Evolutionary conservation across 1,139 yeast species (phyloP).

Genomic region (Yamadazyma spencermartinsiae): DNA sequence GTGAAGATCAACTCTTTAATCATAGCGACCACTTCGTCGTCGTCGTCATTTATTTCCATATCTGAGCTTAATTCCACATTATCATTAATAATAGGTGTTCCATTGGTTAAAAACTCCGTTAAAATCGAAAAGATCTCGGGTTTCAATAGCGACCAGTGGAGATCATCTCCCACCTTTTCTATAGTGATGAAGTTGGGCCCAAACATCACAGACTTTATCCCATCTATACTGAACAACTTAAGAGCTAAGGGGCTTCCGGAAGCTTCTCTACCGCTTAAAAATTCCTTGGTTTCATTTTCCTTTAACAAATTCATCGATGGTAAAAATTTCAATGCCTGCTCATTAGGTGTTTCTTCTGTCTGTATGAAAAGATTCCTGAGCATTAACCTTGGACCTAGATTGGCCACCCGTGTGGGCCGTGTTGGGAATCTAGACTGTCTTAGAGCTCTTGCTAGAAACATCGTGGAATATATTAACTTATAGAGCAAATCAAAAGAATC

Average conservation of each 20-base stretch:
- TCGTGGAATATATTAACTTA: slow-evolving; percentile 2
- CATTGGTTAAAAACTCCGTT: slow-evolving; percentile 81
- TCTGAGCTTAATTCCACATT: slow-evolving; percentile 30
- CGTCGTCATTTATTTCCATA: slow-evolving; percentile 54
- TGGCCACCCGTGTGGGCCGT: neutral
- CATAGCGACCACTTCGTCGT: slow-evolving; percentile 81
- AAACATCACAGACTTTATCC: slow-evolving; percentile 52
- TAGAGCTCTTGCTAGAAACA: slow-evolving; percentile 13
- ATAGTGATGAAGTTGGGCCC: slow-evolving; percentile 77
- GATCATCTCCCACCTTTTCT: slow-evolving; percentile 56
- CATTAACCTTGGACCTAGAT: neutral
- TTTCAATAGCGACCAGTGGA: slow-evolving; percentile 76
- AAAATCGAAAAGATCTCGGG: slow-evolving; percentile 86
- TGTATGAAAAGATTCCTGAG: slow-evolving; percentile 36
- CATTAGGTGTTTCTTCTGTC: slow-evolving; percentile 48
- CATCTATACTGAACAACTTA: slow-evolving; percentile 52
- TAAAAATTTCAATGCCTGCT: slow-evolving; percentile 47
- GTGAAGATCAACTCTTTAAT: slow-evolving; percentile 92
- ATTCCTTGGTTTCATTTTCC: slow-evolving; percentile 53
- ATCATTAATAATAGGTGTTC: slow-evolving; percentile 57
- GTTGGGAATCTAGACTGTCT: slow-evolving; percentile 3
- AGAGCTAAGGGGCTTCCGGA: slow-evolving; percentile 57
- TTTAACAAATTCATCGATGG: slow-evolving; percentile 45
- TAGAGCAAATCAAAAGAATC: neutral
- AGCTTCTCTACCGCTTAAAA: slow-evolving; percentile 55